Evolutionary conservation across 768 basidiomycete species (phyloP).

Genomic region (Termitomyces sp.): DNA sequence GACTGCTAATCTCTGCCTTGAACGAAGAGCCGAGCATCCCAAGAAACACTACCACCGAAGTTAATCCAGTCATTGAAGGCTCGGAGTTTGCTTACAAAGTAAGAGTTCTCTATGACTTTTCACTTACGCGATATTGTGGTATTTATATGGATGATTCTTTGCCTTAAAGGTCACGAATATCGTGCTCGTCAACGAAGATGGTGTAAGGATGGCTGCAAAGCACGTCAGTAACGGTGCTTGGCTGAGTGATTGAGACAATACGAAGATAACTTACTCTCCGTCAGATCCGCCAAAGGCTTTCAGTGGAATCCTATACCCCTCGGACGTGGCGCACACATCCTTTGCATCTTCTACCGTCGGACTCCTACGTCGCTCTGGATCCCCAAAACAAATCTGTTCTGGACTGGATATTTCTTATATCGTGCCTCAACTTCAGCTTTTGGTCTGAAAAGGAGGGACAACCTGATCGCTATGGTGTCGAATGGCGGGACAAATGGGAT

Average conservation of each 20-base stretch:
- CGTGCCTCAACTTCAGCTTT: slow-evolving; percentile 82
- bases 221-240: slow-evolving; percentile 37
- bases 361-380: slow-evolving; percentile 49
- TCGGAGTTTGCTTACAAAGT: slow-evolving; percentile 58
- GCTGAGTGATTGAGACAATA: slow-evolving; percentile 1
- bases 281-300: slow-evolving; percentile 61
- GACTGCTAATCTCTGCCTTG: background rate
- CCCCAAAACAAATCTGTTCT: slow-evolving; percentile 54
- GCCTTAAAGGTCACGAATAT: slow-evolving; percentile 48
- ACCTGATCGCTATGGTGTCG: slow-evolving; percentile 65
- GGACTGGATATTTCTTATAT: slow-evolving; percentile 88
- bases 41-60: slow-evolving; percentile 17
- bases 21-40: slow-evolving; percentile 23
- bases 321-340: slow-evolving; percentile 77
- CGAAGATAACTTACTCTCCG: background rate
- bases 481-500: slow-evolving; percentile 70
- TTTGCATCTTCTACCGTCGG: slow-evolving; percentile 68
- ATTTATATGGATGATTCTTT: slow-evolving; percentile 2
- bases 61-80: slow-evolving; percentile 57
- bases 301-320: slow-evolving; percentile 65
- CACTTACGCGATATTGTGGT: background rate
- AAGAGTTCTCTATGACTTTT: slow-evolving; percentile 10
- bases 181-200: slow-evolving; percentile 53
- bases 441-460: slow-evolving; percentile 71
- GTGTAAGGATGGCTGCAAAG: slow-evolving; percentile 62